Evolutionary conservation across 768 basidiomycete genomes (phyloP).

Genomic region (Trametes maxima): DNA sequence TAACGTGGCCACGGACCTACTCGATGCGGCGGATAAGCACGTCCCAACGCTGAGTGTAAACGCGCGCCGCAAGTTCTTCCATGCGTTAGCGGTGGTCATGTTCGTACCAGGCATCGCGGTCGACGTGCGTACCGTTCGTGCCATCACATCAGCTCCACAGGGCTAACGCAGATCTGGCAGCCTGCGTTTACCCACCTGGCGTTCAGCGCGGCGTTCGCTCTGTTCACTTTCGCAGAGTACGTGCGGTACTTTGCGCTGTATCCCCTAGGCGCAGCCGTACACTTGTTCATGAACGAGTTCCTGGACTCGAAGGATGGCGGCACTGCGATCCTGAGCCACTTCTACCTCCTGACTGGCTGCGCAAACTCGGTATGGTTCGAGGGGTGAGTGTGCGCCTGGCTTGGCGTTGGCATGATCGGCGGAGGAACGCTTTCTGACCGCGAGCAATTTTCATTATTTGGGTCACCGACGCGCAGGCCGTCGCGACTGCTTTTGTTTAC

Average conservation of each 20-base stretch:
- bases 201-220: slow-evolving; percentile 92
- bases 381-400: slow-evolving; percentile 56
- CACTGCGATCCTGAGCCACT: slow-evolving; percentile 95
- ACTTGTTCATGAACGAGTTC: slow-evolving; percentile 97
- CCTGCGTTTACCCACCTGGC: slow-evolving; percentile 95
- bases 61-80: slow-evolving; percentile 94
- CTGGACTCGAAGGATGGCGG: slow-evolving; percentile 93
- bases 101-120: slow-evolving; percentile 92
- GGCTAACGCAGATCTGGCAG: slow-evolving; percentile 43
- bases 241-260: slow-evolving; percentile 98
- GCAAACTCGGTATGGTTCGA: slow-evolving; percentile 95
- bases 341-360: slow-evolving; percentile 94
- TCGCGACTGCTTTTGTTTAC: slow-evolving; percentile 67
- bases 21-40: slow-evolving; percentile 88
- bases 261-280: slow-evolving; percentile 90
- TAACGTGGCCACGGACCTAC: slow-evolving; percentile 58
- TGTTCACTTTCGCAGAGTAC: slow-evolving; percentile 97
- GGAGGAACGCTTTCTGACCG: neutral
- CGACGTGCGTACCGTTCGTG: slow-evolving; percentile 57
- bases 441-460: neutral
- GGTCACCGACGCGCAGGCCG: slow-evolving; percentile 35
- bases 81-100: slow-evolving; percentile 94
- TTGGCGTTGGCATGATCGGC: neutral
- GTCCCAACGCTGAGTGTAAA: slow-evolving; percentile 91
- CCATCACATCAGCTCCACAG: too few relatives aligned